Evolutionary conservation across 441 rosid species (phyloP), one percentile per base, ranked within the genome.

Genomic region (Corymbia citriodora): DNA sequence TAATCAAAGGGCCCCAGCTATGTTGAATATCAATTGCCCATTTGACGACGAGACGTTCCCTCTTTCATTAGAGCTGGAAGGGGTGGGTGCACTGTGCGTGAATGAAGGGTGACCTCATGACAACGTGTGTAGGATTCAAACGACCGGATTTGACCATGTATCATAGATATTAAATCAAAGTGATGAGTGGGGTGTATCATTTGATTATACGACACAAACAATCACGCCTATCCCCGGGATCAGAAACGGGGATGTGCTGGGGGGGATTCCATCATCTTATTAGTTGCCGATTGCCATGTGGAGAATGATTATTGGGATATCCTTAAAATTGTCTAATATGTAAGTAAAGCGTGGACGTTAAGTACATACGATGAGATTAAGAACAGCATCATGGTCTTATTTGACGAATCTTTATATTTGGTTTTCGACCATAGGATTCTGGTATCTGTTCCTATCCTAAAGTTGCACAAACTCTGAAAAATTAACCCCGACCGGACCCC

Each of bases 401-500:
- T 59, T 19, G 85, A 55, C 33, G 57, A 88, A 33, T 48, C 11
- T 87, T 87, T 68, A 49, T 81, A 25, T 31, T 59, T 61, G 33
- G 87, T 31, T 45, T 74, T 49, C 89, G 91, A 63, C 91, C 90
- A 61, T 68, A 9, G 90, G 91, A 90, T 93, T 94, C 90, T 90
- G 94, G 93, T 90, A 92, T 65, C 61, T 61, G 93, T 94, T 92
- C 87, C 92, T 90, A 93, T 94, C 96, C 40, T 63, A 81, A 68
- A 65, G 18, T 72, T 31, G 29, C 59, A 21, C 40, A 15, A 55
- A 87, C 88, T 11, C 89, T 82, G 85, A 89, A 83, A 91, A 88
- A 54, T 59, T 9, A 88, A 92, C 94, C 89, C 94, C 94, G 93
- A 92, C 87, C 83, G 52, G 92, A 95, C 89, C 95, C 94, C 94